phyloP scores from a whole-genome alignment of 768 basidiomycete genomes.

The Lentinula lateritia region DNA sequence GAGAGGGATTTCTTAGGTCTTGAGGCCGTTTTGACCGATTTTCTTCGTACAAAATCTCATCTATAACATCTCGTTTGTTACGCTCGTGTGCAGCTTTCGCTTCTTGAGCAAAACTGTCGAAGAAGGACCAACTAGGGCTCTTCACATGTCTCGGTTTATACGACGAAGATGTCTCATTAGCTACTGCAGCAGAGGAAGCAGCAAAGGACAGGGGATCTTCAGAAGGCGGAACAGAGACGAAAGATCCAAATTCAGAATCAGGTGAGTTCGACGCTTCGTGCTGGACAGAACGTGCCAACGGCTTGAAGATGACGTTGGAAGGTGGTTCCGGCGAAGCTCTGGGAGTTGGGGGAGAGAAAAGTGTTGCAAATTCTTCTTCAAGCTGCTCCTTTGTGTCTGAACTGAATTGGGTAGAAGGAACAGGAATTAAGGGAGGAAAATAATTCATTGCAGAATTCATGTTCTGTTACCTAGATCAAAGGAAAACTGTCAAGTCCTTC shows the following conservation, averaged over 20 bases:
- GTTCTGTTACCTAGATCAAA: neutral
- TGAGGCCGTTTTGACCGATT: conserved; percentile 62
- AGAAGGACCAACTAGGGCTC: conserved; percentile 44
- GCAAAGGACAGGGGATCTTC: conserved; percentile 42
- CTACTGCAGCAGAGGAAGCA: neutral
- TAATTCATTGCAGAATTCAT: neutral
- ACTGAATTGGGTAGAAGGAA: neutral
- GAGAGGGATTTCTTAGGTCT: neutral
- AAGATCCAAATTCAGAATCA: conserved; percentile 56
- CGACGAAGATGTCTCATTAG: neutral
- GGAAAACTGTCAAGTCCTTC: neutral
- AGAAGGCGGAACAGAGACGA: conserved; percentile 48
- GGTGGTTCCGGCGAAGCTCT: conserved; percentile 26
- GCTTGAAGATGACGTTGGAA: neutral
- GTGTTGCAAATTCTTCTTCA: conserved; percentile 34
- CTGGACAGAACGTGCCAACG: neutral
- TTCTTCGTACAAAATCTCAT: conserved; percentile 62
- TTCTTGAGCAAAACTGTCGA: conserved; percentile 52
- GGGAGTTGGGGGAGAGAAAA: conserved; percentile 37
- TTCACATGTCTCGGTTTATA: neutral
- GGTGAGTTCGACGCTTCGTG: conserved; percentile 18
- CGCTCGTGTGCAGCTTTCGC: conserved; percentile 51
- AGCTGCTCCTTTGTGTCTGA: conserved; percentile 21
- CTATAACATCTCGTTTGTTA: conserved; percentile 48
- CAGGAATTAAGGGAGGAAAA: conserved; percentile 3